Base-by-base conservation (phyloP, 805 yeast genomes). In the Ogataea glucozyma region DNA sequence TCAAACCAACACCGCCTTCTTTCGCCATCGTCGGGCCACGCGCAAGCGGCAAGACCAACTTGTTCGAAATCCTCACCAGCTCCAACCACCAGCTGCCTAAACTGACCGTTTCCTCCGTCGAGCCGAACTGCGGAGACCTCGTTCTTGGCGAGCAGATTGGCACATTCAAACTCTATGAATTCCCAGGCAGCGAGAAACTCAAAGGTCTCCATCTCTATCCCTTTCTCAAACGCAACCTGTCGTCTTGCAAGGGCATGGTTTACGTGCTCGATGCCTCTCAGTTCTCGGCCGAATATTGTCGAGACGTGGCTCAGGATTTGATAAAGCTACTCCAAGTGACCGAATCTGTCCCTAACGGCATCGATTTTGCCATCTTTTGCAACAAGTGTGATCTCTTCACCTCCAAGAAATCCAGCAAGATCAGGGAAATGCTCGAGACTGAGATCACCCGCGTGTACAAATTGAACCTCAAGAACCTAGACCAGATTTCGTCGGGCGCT, bases 381-480 rank as follows among this genome's bases (percentile, higher is more conserved):
- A 91, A 91, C 68, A 91, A 91, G 62, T 75, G 77, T 39, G 98
- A 93, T 54, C 74, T 83, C 29, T 93, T 93, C 67, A 87, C 88
- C 47, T 78, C 95, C 12, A 76, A 88, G 53, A 91, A 93, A 16
- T 71, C 81, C 8, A 54, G 65, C 38, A 81, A 84, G 56, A 76
- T 90, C 39, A 73, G 69, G 51, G 70, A 71, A 19, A 61, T 79
- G 30, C 62, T 91, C 42, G 91, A 85, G 56, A 48, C 59, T 5
- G 95, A 85, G 58, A 73, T 89, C 51, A 75, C 77, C 33, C 71
- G 72, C 34, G 66, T 81, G 34, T 71, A 83, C 56, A 67, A 62
- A 48, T 68, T 76, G 49, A 74, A 67, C 52, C 66, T 73, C 47
- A 70, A 70, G 30, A 68, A 71, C 18, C 64, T 70, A 38, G 66